Base-by-base conservation (phyloP, 306 rosid genomes). In the Cucurbita maxima region DNA sequence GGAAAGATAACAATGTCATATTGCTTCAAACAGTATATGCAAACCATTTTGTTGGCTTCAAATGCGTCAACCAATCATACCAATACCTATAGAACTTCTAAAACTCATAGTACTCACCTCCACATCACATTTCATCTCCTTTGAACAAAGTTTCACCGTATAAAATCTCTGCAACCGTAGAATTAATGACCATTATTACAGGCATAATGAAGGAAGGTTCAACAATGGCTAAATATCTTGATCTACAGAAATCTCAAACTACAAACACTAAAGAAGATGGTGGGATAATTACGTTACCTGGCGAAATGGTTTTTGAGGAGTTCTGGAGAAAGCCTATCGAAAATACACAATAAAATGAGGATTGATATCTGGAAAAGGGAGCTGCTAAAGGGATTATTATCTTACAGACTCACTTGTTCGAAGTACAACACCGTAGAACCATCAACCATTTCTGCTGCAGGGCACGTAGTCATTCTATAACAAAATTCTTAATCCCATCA, bases 381-480 rank as follows among this genome's bases (percentile, higher is more conserved):
- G 40, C 59, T 47, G 20, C 43, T 41, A 8, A 14, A 73, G 22
- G 14, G 48, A n/a, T 55, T 50, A 62, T 37, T 68, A 79, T 54
- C 7, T 7, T 45, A 9, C 63, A 47, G 11, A 75, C 83, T 75
- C 72, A 94, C 99, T 87, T 95, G 97, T 77, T 91, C 99, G 77
- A 83, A 87, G 83, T 95, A 95, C 76, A 95, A 82, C 48, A 89
- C 91, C 48, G 90, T 88, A 10, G 96, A 91, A 72, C 97, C 97
- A 77, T 95, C 97, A 22, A 84, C 96, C 86, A 95, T 82, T 75
- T 95, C 97, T 52, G 99, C 99, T 7, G 99, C 99, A 0, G 99
- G 99, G 80, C 97, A 95, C 1, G 96, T 84, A 25, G 79, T 50
- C 71, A 84, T 25, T 82, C 90, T 86, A 76, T 79, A 45, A 57